Percentiles rank a stretch among this genome's conserved stretches.
These are phyloP conservation scores for Sugiyamaella americana DNA, from an alignment of 805 yeast genomes.

Conservation along the genomic window DNA sequence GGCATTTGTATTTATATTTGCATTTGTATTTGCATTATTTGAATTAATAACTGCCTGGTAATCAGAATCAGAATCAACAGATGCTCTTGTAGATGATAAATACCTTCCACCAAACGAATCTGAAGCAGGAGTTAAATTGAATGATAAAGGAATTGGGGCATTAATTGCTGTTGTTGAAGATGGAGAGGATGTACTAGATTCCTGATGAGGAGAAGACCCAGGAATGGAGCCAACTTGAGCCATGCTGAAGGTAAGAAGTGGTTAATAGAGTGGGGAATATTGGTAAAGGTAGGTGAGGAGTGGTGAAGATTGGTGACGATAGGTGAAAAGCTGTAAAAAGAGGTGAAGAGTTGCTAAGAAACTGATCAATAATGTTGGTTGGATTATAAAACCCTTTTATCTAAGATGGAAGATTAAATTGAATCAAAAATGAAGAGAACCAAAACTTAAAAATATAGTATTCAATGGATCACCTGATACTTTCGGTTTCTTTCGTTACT, in stretches of 20 bases:
- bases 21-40: constrained; percentile 6
- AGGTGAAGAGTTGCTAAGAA: too few relatives aligned
- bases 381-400: too few relatives aligned
- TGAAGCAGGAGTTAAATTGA: constrained; percentile 18
- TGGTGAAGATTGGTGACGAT: too few relatives aligned
- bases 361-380: too few relatives aligned
- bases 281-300: not conserved
- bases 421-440: too few relatives aligned
- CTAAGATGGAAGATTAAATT: too few relatives aligned
- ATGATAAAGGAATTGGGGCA: not conserved
- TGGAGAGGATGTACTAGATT: constrained; percentile 1
- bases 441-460: too few relatives aligned
- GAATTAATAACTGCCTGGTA: constrained; percentile 17
- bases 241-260: not conserved
- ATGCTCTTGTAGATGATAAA: constrained; percentile 22
- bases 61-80: constrained; percentile 26
- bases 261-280: not conserved
- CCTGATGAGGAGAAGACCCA: not conserved
- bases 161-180: constrained; percentile 1
- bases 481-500: too few relatives aligned
- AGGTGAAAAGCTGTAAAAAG: too few relatives aligned
- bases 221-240: not conserved
- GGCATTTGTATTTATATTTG: not conserved
- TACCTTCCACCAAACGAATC: constrained; percentile 8
- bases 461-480: too few relatives aligned